These are phyloP conservation scores for Fistulinella prunicolor DNA, from an alignment of 768 basidiomycete species.

Conservation along the genomic window DNA sequence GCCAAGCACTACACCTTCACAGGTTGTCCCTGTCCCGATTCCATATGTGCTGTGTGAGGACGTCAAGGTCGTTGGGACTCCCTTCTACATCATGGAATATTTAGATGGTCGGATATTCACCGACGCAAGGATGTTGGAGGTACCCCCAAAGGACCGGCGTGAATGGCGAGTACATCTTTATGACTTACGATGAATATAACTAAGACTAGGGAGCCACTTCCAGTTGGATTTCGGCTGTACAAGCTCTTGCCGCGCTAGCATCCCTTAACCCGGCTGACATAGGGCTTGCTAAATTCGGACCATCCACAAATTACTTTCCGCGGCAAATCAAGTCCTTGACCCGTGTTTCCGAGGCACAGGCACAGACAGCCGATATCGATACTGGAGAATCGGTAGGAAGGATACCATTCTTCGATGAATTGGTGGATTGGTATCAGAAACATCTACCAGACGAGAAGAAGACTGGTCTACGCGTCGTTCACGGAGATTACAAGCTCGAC, in stretches of 20 bases:
- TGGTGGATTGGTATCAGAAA: constrained; percentile 72
- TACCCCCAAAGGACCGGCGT: constrained; percentile 56
- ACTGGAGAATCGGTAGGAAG: constrained; percentile 56
- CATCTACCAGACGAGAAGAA: constrained; percentile 77
- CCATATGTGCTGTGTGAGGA: constrained; percentile 86
- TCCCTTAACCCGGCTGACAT: constrained; percentile 61
- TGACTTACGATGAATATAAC: background rate
- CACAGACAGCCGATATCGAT: constrained; percentile 63
- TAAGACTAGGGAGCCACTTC: background rate
- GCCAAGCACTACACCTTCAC: constrained; percentile 44
- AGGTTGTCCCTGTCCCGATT: constrained; percentile 78
- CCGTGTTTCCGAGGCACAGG: constrained; percentile 77
- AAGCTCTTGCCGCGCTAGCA: constrained; percentile 65
- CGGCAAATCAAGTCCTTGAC: constrained; percentile 91
- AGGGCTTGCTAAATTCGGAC: constrained; percentile 70
- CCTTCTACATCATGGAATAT: constrained; percentile 97
- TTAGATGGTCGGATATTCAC: constrained; percentile 93
- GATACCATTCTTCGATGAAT: constrained; percentile 71
- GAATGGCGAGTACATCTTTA: constrained; percentile 56
- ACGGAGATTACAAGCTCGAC: constrained; percentile 98
- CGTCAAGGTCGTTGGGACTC: constrained; percentile 70
- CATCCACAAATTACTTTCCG: constrained; percentile 81
- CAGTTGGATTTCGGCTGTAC: constrained; percentile 79
- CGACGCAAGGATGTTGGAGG: constrained; percentile 71
- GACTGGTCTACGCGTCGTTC: constrained; percentile 81